These are phyloP conservation scores for Dactylonectria estremocensis DNA, from an alignment of 2,329 filamentous ascomycete species.

Conservation along the genomic window DNA sequence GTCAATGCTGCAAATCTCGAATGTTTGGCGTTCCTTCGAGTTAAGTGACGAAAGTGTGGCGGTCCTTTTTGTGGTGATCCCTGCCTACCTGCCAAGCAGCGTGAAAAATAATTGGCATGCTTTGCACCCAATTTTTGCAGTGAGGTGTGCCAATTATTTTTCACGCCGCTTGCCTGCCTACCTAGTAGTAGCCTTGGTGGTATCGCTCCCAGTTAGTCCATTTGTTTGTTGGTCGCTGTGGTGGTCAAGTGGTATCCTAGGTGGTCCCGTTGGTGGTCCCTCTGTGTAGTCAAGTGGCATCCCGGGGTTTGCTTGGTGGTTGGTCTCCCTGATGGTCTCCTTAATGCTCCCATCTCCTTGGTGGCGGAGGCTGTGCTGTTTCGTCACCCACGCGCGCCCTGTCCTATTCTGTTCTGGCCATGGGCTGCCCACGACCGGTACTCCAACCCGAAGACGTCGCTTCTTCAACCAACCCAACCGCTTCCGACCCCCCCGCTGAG, in stretches of 20 bases:
- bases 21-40: conserved; percentile 19
- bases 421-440: background rate
- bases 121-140: too few species aligned
- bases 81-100: too few species aligned
- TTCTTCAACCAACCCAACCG: background rate
- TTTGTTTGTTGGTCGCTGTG: background rate
- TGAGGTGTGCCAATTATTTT: too few species aligned
- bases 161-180: too few species aligned
- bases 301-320: too few species aligned
- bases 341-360: background rate
- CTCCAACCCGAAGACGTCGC: background rate
- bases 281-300: too few species aligned
- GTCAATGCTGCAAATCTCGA: conserved; percentile 18
- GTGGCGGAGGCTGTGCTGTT: conserved; percentile 7
- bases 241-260: too few species aligned
- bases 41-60: background rate
- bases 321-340: background rate
- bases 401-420: background rate
- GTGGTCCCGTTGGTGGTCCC: too few species aligned
- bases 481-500: background rate
- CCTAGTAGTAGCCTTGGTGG: background rate
- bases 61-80: background rate
- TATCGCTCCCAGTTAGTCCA: too few species aligned
- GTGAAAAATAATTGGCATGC: too few species aligned
- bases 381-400: background rate